phyloP scores from a whole-genome alignment of 306 rosid species.

The Casuarina cunninghamiana region DNA sequence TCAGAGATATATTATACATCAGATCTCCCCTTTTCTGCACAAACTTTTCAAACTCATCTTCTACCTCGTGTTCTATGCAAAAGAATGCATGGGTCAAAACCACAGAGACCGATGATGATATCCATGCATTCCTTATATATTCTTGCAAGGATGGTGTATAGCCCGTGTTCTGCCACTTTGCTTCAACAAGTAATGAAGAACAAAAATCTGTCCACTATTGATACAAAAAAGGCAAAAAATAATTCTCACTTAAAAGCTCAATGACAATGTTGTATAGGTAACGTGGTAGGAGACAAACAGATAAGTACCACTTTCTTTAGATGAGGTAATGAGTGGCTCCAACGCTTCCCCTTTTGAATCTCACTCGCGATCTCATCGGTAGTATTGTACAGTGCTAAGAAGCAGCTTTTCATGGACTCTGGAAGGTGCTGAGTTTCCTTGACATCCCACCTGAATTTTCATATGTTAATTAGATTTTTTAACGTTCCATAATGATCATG shows the following conservation, averaged over 20 bases:
- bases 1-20: conserved; percentile 29
- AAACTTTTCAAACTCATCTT: conserved; percentile 19
- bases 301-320: not conserved
- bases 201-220: not conserved
- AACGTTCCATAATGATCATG: not conserved
- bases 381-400: too few relatives aligned
- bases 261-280: too few relatives aligned
- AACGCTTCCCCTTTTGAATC: not conserved
- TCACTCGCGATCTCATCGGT: not conserved
- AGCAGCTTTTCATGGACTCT: not conserved
- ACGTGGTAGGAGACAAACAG: too few relatives aligned
- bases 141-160: conserved; percentile 52
- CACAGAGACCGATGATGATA: conserved; percentile 58
- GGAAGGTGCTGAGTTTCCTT: not conserved
- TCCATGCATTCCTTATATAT: conserved; percentile 53
- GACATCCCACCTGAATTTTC: not conserved
- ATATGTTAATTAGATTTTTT: not conserved
- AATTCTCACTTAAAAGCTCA: not conserved
- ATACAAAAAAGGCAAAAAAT: not conserved
- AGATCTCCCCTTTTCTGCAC: conserved; percentile 23
- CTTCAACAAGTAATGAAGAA: not conserved
- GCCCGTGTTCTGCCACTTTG: conserved; percentile 12
- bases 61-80: conserved; percentile 22
- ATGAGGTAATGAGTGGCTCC: not conserved
- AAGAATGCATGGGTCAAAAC: conserved; percentile 41